These are phyloP conservation scores for Phytophthora uliginosa DNA, from an alignment of 352 stramenopile genomes.

Conservation along the genomic window DNA sequence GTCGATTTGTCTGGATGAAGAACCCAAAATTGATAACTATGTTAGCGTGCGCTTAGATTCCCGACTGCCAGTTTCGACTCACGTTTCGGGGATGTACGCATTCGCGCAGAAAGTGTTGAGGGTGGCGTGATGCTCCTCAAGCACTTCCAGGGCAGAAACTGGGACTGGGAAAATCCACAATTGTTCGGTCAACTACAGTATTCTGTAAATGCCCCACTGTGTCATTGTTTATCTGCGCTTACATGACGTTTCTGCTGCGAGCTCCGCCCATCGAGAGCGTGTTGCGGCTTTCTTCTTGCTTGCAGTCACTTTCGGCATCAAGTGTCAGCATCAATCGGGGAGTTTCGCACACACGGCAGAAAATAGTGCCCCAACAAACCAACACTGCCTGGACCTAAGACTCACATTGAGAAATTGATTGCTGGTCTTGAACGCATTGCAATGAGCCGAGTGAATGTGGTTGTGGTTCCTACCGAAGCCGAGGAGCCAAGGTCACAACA, in stretches of 20 bases:
- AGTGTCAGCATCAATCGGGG: constrained; percentile 9
- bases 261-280: constrained; percentile 42
- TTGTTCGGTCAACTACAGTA: not conserved
- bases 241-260: constrained; percentile 53
- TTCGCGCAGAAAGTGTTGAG: constrained; percentile 59
- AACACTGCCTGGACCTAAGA: not conserved
- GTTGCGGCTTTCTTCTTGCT: constrained; percentile 37
- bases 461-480: constrained; percentile 16
- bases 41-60: not conserved
- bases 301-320: constrained; percentile 34
- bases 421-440: not conserved
- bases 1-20: constrained; percentile 3
- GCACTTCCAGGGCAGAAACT: constrained; percentile 41
- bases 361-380: constrained; percentile 15
- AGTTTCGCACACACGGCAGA: constrained; percentile 26
- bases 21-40: not conserved
- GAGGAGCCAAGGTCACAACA: not conserved
- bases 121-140: constrained; percentile 53
- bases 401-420: constrained; percentile 3
- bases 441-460: constrained; percentile 39
- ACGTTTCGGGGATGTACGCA: constrained; percentile 17
- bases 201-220: not conserved
- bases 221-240: not conserved
- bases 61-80: not conserved
- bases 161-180: constrained; percentile 40